A percentile compares a stretch with the other conserved stretches of the same genome.
These are phyloP conservation scores for Globisporangium emineosum DNA, from an alignment of 352 stramenopile genomes.

Conservation along the genomic window DNA sequence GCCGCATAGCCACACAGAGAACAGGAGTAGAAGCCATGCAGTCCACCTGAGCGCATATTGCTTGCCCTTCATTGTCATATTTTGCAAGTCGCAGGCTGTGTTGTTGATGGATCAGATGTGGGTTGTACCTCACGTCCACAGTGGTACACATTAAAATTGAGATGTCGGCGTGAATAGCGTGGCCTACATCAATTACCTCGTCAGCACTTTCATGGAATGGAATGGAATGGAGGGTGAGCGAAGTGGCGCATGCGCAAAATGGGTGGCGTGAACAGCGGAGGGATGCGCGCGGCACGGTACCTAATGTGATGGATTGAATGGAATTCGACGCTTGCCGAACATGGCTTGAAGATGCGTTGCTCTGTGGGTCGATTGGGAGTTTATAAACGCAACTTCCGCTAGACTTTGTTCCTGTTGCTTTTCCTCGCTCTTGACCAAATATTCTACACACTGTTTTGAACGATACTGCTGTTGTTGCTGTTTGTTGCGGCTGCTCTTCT, in stretches of 20 bases:
- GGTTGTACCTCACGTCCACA: no score
- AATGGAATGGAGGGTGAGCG: not conserved
- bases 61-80: no score
- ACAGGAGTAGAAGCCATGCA: not conserved
- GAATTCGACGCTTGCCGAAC: not conserved
- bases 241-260: not conserved
- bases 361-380: not conserved
- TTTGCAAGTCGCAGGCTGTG: not conserved
- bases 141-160: not conserved
- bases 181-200: not conserved
- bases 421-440: conserved; percentile 8
- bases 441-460: conserved; percentile 9
- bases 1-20: not conserved
- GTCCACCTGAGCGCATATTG: no score
- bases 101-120: not conserved
- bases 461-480: conserved; percentile 6
- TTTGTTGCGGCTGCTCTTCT: not conserved
- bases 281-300: not conserved
- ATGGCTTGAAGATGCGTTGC: not conserved
- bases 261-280: not conserved
- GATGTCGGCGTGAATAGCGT: not conserved
- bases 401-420: not conserved
- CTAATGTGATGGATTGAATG: not conserved
- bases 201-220: not conserved
- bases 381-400: not conserved